Conservation (phyloP, 371 early-diverging fungal genomes). For the Batrachochytrium dendrobatidis region DNA sequence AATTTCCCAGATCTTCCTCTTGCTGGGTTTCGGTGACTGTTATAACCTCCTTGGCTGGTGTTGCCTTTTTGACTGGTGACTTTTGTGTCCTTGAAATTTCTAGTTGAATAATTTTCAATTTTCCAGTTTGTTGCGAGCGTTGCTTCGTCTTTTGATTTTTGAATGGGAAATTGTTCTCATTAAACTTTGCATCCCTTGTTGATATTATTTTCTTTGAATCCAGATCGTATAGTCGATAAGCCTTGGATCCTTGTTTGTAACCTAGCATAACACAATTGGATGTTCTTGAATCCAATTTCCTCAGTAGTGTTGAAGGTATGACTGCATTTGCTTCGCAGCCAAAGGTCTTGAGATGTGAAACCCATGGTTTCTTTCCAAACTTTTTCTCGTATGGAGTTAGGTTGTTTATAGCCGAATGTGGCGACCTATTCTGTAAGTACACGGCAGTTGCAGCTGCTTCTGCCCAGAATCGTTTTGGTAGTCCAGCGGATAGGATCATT, state of each 20-base stretch:
- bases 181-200: background rate
- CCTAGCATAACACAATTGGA: background rate
- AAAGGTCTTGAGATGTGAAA: background rate
- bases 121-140: too few species aligned
- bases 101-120: too few species aligned
- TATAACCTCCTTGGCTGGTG: too few species aligned
- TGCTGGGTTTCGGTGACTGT: too few species aligned
- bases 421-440: background rate
- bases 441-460: background rate
- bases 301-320: background rate
- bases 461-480: background rate
- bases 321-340: background rate
- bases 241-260: background rate
- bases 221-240: background rate
- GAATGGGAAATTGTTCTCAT: slow-evolving; percentile 1
- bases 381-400: background rate
- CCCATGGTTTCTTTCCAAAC: background rate
- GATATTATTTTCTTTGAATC: background rate
- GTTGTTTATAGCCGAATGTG: background rate
- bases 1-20: too few species aligned
- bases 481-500: background rate
- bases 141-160: too few species aligned
- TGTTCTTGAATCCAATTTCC: background rate
- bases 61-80: too few species aligned
- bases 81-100: too few species aligned